Base-by-base conservation (phyloP, 495 filamentous ascomycete genomes). In the Choiromyces venosus region DNA sequence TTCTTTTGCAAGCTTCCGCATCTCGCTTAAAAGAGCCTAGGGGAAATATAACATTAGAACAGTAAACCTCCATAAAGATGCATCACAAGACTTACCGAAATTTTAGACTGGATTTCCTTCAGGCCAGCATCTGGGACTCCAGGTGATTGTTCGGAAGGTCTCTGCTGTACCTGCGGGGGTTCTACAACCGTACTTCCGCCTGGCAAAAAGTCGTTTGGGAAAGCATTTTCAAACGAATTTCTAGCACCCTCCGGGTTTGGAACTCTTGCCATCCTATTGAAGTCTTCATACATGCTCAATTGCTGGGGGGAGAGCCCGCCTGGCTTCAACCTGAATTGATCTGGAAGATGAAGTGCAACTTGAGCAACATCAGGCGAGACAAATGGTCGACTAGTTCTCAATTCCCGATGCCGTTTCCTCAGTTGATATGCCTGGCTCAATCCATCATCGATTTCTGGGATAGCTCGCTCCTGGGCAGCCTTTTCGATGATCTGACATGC, bases 281-380 rank as follows among this genome's bases (percentile, higher is more conserved):
- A 99, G 65, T 97, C 93, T 74, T 96, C 92, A 76, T 98, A 99
- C 64, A 99, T 94, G 19, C 91, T 91, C 85, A 97, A 88, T 81
- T 99, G 95, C 77, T 97, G 92, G 66, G 90, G 86, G 76, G 96
- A 98, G 39, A 99, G 85, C 9, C 96, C 95, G 52, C 87, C 88
- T 21, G 82, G 88, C 65, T 88, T 87, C 78, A 95, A 87, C 73
- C 93, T 91, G 84, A 91, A 98, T 9, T 94, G 94, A 75, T 93
- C 90, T 0, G 94, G 93, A 73, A 99, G 96, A 38, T 90, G 92
- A 78, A 91, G 87, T 16, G 93, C 90, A 91, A 93, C 97, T 39
- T 91, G 89, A 79, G 89, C 96, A 81, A 95, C 87, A 36, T 85
- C 86, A 29, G 88, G 88, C 78, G 95, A 92, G 65, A 94, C 86